Percentiles rank a stretch among this genome's conserved stretches.
Conservation (phyloP, 345 rosid genomes). For the Bruguiera gymnorhiza region DNA sequence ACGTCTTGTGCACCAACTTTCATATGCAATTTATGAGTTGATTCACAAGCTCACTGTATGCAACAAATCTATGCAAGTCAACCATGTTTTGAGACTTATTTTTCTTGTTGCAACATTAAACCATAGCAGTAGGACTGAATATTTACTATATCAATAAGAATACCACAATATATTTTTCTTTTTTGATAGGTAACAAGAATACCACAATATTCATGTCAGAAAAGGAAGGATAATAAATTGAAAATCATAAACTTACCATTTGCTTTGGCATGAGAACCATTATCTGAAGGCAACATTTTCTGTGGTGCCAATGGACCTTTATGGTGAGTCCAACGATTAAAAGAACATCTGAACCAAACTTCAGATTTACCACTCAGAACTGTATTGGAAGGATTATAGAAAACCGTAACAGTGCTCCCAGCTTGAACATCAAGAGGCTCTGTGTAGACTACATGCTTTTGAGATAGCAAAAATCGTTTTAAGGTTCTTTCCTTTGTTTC, state of each 20-base stretch:
- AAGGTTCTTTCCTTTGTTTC: conserved; percentile 66
- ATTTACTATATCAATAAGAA: conserved; percentile 1
- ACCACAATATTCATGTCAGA: neutral
- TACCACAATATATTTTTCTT: neutral
- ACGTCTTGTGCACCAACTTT: too few relatives aligned
- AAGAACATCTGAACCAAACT: conserved; percentile 90
- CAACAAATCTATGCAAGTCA: too few relatives aligned
- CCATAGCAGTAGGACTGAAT: too few relatives aligned
- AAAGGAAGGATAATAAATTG: neutral
- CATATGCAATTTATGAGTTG: too few relatives aligned
- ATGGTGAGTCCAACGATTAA: conserved; percentile 89
- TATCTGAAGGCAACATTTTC: conserved; percentile 62
- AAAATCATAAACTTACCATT: conserved; percentile 44
- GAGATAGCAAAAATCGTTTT: conserved; percentile 74
- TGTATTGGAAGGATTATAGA: conserved; percentile 83
- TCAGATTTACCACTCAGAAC: conserved; percentile 78
- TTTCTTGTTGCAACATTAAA: too few relatives aligned
- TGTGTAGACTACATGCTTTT: conserved; percentile 74
- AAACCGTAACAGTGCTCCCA: conserved; percentile 57
- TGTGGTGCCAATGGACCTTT: conserved; percentile 76
- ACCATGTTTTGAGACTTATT: too few relatives aligned
- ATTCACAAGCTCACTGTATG: too few relatives aligned
- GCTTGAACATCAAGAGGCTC: conserved; percentile 84
- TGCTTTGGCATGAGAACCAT: conserved; percentile 54
- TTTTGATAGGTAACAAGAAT: neutral